Evolutionary conservation across 2,329 filamentous ascomycete genomes (phyloP), one percentile per base, ranked within the genome.

Genomic region (Plenodomus tracheiphilus): DNA sequence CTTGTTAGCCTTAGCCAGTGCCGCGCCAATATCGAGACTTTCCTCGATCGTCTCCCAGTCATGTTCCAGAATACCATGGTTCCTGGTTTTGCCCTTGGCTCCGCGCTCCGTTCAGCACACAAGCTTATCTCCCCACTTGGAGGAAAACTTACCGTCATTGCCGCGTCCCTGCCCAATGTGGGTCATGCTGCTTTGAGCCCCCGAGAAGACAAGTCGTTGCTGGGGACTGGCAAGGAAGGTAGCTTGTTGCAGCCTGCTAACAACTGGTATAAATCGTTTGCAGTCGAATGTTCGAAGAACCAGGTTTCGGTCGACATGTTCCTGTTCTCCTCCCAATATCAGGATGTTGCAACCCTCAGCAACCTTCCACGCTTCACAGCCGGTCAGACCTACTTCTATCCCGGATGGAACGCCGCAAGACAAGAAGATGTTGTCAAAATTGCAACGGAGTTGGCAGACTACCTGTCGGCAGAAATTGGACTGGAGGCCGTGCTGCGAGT

Each of bases 181-280:
- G 94, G 94, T 49, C 85, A 88, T 56, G 94, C 93, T 92, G 76
- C 84, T 96, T 47, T 91, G 95, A 32, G 89, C 42, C 54, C 95
- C 85, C 84, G 94, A 65, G 93, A 97, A 74, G 92, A 99, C 74
- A 97, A 97, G 80, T 97, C 96, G 75, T 76, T 96, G 15, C 79
- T 99, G 19, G 94, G 94, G 30, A 99, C 94, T 1, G 91, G 87
- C 59, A 97, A 97, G 74, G 94, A 99, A 72, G 91, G 84, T 58
- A 80, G 82, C 53, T 81, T 99, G 25, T 78, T 99, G 43, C 93
- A 97, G 72, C 97, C 94, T 0, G 89, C 85, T 35, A 97, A 91
- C 77, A 91, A 89, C 68, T 99, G 97, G 75, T 99, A 97, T 82
- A 99, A 99, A 81, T 96, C 90, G 65, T 99, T 99, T 66, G 94